Evolutionary conservation across 305 asterid genomes (phyloP).

Genomic region (Plantago lanceolata): DNA sequence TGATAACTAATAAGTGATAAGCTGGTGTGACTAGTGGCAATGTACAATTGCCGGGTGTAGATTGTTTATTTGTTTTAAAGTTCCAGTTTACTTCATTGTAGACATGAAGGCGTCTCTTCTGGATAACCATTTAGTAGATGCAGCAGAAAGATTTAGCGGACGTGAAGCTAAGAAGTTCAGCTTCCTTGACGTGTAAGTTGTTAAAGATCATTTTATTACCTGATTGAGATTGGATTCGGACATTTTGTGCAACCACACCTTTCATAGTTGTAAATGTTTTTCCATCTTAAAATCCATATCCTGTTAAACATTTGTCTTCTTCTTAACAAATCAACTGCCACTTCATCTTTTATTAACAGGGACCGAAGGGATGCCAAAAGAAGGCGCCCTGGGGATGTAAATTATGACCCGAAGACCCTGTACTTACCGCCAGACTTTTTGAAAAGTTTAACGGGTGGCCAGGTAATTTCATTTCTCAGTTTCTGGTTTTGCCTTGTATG

Average conservation of each 20-base stretch:
- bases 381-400: constrained; percentile 61
- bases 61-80: constrained; percentile 5
- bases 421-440: constrained; percentile 71
- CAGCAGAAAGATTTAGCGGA: constrained; percentile 57
- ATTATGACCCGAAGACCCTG: constrained; percentile 81
- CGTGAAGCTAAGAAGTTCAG: constrained; percentile 66
- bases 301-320: not conserved
- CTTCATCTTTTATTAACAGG: constrained; percentile 39
- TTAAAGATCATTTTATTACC: not conserved
- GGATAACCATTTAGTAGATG: constrained; percentile 36
- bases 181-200: constrained; percentile 74
- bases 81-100: constrained; percentile 27
- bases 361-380: constrained; percentile 69
- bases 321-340: constrained; percentile 12
- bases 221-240: constrained; percentile 8
- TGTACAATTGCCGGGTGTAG: no score
- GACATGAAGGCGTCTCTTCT: constrained; percentile 47
- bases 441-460: constrained; percentile 75
- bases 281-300: not conserved
- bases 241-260: constrained; percentile 4
- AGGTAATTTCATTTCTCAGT: constrained; percentile 49
- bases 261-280: constrained; percentile 1
- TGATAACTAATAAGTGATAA: no score
- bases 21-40: not conserved
- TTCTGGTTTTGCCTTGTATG: constrained; percentile 17